These are phyloP conservation scores for Tetrahymena borealis DNA, from an alignment of 73 alveolate genomes.

Conservation along the genomic window DNA sequence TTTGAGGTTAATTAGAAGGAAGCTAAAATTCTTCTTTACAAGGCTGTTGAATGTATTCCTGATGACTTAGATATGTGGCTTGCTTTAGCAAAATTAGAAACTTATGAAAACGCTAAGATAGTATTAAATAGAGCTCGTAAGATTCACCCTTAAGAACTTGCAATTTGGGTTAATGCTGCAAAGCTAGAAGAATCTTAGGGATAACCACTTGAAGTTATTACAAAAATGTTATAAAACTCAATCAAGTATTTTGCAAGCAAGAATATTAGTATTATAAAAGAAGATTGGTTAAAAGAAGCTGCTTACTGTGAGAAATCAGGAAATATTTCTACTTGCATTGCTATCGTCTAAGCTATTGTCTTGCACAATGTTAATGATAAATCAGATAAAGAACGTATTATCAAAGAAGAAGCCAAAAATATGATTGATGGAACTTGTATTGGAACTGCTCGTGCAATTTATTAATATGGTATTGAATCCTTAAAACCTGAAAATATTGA, in stretches of 20 bases:
- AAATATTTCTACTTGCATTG: slow-evolving; percentile 50
- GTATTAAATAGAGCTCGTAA: slow-evolving; percentile 83
- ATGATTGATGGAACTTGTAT: slow-evolving; percentile 39
- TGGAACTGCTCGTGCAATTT: slow-evolving; percentile 49
- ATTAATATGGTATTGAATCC: not conserved
- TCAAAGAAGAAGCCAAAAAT: slow-evolving; percentile 7
- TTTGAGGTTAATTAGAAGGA: slow-evolving; percentile 58
- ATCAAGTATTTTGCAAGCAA: slow-evolving; percentile 50
- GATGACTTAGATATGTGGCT: slow-evolving; percentile 86
- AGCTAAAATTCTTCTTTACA: slow-evolving; percentile 75
- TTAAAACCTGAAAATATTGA: not conserved
- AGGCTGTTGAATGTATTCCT: slow-evolving; percentile 89
- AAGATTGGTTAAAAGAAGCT: slow-evolving; percentile 80
- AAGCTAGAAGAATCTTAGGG: slow-evolving; percentile 84
- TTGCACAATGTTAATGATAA: slow-evolving; percentile 38
- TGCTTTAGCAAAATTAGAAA: slow-evolving; percentile 85
- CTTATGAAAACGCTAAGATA: slow-evolving; percentile 83
- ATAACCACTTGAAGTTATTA: slow-evolving; percentile 23
- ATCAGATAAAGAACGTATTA: not conserved
- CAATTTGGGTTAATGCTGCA: slow-evolving; percentile 84
- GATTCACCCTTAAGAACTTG: slow-evolving; percentile 76
- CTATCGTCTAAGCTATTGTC: slow-evolving; percentile 53
- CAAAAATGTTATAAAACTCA: slow-evolving; percentile 50
- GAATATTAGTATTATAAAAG: slow-evolving; percentile 46
- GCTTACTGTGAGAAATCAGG: slow-evolving; percentile 64